Conservation (phyloP, 352 stramenopile species). For the Phytophthora pini region DNA sequence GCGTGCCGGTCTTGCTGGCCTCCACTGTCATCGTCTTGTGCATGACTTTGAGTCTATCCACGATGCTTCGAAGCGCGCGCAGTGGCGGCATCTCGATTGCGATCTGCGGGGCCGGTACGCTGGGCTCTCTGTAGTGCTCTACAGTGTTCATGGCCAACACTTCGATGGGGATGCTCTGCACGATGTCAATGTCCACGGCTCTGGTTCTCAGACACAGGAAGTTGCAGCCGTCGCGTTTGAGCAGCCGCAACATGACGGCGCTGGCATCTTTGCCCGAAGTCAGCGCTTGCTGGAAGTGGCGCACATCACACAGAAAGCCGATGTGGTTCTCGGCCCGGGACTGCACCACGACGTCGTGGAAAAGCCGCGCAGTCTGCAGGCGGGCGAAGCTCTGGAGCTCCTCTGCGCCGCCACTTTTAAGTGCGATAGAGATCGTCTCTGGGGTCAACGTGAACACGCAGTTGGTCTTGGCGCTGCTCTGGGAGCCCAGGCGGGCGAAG, state of each 20-base stretch:
- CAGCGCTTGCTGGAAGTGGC: conserved; percentile 76
- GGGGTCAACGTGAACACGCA: conserved; percentile 81
- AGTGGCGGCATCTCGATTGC: conserved; percentile 85
- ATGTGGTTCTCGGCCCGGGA: conserved; percentile 84
- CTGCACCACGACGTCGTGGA: conserved; percentile 77
- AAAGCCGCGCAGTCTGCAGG: conserved; percentile 68
- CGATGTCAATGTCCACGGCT: conserved; percentile 86
- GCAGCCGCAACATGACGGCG: conserved; percentile 82
- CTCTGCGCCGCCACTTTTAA: conserved; percentile 74
- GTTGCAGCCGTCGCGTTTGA: conserved; percentile 79
- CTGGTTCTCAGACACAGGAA: conserved; percentile 78
- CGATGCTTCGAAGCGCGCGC: conserved; percentile 64
- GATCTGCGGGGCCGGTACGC: conserved; percentile 77
- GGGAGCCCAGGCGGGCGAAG: conserved; percentile 66
- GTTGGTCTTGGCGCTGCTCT: conserved; percentile 59
- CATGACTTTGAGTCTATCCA: conserved; percentile 78
- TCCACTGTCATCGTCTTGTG: conserved; percentile 81
- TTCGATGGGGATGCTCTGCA: conserved; percentile 86
- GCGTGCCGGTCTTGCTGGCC: conserved; percentile 70
- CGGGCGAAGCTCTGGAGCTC: conserved; percentile 84
- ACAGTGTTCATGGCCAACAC: conserved; percentile 79
- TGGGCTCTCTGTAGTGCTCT: conserved; percentile 80
- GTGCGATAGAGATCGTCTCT: conserved; percentile 64
- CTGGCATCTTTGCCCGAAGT: conserved; percentile 79
- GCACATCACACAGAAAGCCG: conserved; percentile 77